These are phyloP conservation scores for Hippophae gyantsensis DNA, from an alignment of 306 rosid species.

Conservation along the genomic window DNA sequence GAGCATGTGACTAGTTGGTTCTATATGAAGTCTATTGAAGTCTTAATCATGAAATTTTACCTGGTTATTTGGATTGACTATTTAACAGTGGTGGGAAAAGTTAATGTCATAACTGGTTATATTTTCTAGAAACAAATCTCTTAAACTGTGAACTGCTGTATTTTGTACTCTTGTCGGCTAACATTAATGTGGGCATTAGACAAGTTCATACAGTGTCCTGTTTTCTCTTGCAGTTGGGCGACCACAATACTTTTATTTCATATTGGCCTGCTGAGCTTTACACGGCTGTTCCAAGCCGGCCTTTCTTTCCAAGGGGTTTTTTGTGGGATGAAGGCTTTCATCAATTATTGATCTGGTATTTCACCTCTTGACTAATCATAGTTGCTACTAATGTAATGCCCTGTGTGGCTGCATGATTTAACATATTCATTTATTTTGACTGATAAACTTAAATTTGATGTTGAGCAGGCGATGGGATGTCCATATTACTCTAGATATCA, in stretches of 20 bases:
- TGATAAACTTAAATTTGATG: constrained; percentile 7
- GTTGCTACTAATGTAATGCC: neutral
- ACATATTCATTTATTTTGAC: neutral
- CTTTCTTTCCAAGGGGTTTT: constrained; percentile 95
- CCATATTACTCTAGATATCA: constrained; percentile 23
- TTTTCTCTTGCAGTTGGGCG: constrained; percentile 51
- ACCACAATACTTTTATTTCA: constrained; percentile 36
- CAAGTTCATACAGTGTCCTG: constrained; percentile 19
- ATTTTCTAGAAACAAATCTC: too few species aligned
- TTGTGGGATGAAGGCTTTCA: constrained; percentile 99
- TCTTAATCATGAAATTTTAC: too few species aligned
- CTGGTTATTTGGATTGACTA: too few species aligned
- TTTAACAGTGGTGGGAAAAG: too few species aligned
- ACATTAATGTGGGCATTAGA: constrained; percentile 21
- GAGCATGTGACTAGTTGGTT: constrained; percentile 4
- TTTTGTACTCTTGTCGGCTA: constrained; percentile 10
- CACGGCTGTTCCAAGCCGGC: constrained; percentile 92
- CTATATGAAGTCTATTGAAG: neutral
- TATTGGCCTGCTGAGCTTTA: constrained; percentile 98
- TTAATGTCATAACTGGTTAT: too few species aligned
- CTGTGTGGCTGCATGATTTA: neutral
- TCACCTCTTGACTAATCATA: constrained; percentile 12
- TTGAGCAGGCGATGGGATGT: constrained; percentile 91
- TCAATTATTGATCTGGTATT: constrained; percentile 81
- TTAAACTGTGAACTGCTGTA: neutral